Evolutionary conservation across 139 green algal genomes (phyloP), one percentile per base, ranked within the genome.

Genomic region (Pleodorina starrii): DNA sequence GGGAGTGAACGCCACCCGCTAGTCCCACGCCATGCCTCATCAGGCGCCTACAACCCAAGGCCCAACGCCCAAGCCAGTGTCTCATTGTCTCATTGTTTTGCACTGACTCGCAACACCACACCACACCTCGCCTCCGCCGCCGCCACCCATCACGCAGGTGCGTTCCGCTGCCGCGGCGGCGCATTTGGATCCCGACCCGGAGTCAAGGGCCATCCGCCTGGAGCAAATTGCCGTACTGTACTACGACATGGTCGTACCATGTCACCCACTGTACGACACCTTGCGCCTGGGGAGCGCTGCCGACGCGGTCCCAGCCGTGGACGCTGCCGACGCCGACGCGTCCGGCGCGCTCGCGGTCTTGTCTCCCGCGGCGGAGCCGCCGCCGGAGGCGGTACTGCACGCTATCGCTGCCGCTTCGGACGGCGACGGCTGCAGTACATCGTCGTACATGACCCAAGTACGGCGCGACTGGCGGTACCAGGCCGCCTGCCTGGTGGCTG

Each of bases 391-490:
- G 12, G 35, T 46, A 2, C 0, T 32, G 21, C 71, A 59, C 72
- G 42, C 21, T 19, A 36, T 21, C 12, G 2, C 50, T 23, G 35
- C 48, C 6, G 46, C 35, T 0, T 14, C 40, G 42, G 46, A 32
- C 29, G 76, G 35, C 4, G 35, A 50, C 32, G 46, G 27, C 9
- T n/a, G 1, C 21, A 10, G 11, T 29, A 46, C 35, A 25, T 17
- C 32, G 16, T 10, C 29, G 16, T 32, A n/a, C 35, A 9, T 29
- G 35, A 19, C 19, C 5, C n/a, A 5, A 12, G 50, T 63, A 32
- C 80, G 80, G 27, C 40, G 59, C 11, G 80, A 86, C 80, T 86
- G 80, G 80, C 80, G 80, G 25, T 86, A 60, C 54, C 80, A 60
- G 59, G 80, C 80, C 10, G 80, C 80, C 2, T 86, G 80, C n/a